Percentiles rank a stretch among this genome's conserved stretches.
Conservation (phyloP, 176 grass and related monocot species). For the Juncus effusus region DNA sequence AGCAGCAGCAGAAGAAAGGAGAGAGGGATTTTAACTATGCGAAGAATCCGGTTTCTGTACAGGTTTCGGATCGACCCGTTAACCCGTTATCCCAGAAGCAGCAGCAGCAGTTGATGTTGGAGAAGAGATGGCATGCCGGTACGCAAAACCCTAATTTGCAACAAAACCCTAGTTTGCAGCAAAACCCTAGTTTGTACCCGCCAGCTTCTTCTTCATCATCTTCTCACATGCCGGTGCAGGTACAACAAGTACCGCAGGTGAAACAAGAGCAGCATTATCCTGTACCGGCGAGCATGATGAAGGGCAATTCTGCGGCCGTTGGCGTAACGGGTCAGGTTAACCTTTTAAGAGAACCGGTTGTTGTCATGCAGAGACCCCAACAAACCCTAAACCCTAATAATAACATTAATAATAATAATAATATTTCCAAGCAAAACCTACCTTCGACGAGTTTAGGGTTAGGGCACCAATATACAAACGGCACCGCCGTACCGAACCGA, state of each 20-base stretch:
- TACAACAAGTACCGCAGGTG: constrained; percentile 28
- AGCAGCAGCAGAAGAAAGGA: constrained; percentile 58
- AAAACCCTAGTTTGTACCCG: constrained; percentile 35
- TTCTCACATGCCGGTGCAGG: constrained; percentile 53
- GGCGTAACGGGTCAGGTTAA: constrained; percentile 29
- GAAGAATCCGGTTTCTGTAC: constrained; percentile 46
- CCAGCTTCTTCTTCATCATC: constrained; percentile 39
- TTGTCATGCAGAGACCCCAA: constrained; percentile 84
- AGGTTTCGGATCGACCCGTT: constrained; percentile 40
- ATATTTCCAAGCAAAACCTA: constrained; percentile 48
- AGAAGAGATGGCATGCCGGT: constrained; percentile 56
- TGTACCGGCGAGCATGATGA: constrained; percentile 42
- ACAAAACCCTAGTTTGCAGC: no score
- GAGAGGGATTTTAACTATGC: constrained; percentile 71
- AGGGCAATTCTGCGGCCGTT: constrained; percentile 34
- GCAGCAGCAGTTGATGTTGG: constrained; percentile 40
- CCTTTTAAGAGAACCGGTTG: constrained; percentile 56
- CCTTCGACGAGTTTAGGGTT: constrained; percentile 68
- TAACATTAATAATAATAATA: no score
- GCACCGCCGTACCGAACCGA: background rate
- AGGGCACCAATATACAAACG: constrained; percentile 70
- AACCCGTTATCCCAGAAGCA: constrained; percentile 52
- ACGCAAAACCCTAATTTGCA: constrained; percentile 15
- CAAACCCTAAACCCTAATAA: constrained; percentile 36
- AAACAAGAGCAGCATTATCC: constrained; percentile 55